phyloP scores from a whole-genome alignment of 1,284 basidiomycete species.

The Cystobasidiaceae sp. region DNA sequence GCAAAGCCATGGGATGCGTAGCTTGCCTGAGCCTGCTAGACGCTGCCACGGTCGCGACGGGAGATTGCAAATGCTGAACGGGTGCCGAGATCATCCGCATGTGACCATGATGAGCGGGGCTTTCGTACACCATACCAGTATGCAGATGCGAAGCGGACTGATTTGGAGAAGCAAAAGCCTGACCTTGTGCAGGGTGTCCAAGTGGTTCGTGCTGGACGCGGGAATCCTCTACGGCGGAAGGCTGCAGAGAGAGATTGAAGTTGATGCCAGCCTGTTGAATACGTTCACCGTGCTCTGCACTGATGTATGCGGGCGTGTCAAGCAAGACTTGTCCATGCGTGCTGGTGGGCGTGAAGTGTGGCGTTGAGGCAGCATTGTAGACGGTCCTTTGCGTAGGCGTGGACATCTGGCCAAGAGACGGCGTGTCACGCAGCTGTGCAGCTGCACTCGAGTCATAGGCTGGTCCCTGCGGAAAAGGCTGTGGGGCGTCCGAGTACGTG shows the following conservation, averaged over 20 bases:
- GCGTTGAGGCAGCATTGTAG: background rate
- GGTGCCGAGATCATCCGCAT: too few relatives aligned
- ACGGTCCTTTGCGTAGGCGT: constrained; percentile 7
- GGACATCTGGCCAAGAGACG: background rate
- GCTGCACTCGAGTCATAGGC: background rate
- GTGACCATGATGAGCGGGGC: too few relatives aligned
- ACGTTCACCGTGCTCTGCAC: background rate
- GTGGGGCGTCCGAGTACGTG: background rate
- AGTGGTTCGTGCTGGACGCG: background rate
- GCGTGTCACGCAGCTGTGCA: background rate
- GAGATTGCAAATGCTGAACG: too few relatives aligned
- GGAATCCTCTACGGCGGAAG: background rate
- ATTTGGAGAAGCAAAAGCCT: background rate
- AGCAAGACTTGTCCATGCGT: too few relatives aligned
- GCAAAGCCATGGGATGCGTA: too few relatives aligned
- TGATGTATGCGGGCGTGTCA: too few relatives aligned
- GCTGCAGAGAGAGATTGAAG: constrained; percentile 23
- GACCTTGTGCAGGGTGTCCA: background rate
- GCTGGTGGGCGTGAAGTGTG: too few relatives aligned
- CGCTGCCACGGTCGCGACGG: too few relatives aligned
- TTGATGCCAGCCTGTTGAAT: constrained; percentile 19
- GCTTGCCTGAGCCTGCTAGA: too few relatives aligned
- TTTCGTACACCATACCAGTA: too few relatives aligned
- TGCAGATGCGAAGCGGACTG: too few relatives aligned
- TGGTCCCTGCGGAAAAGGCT: background rate